Conservation (phyloP, 2,329 filamentous ascomycete genomes). For the Alternaria sp. region DNA sequence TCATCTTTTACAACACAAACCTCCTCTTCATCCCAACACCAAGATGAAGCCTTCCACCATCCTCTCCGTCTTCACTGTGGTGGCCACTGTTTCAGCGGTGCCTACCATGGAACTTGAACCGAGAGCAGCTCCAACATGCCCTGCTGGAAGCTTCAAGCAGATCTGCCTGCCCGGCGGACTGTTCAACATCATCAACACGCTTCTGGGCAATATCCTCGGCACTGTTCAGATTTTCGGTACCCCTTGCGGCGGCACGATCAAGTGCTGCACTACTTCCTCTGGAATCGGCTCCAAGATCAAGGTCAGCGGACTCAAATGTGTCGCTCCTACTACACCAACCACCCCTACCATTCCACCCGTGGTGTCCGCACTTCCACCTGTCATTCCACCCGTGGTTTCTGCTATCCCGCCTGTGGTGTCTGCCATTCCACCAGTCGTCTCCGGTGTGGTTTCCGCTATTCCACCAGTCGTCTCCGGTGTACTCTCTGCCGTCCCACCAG, state of each 20-base stretch:
- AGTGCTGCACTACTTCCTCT: background rate
- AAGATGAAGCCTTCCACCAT: background rate
- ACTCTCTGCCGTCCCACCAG: background rate
- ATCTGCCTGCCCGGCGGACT: background rate
- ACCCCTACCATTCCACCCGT: background rate
- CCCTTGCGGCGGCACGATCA: background rate
- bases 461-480: background rate
- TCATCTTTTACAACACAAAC: background rate
- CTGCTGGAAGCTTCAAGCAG: background rate
- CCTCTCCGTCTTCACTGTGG: background rate
- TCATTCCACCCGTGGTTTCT: background rate
- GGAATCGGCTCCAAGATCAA: background rate
- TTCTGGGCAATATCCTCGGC: background rate
- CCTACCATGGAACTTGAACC: background rate
- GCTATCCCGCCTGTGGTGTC: background rate
- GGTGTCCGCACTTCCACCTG: background rate
- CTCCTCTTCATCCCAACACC: background rate
- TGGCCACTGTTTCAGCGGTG: background rate
- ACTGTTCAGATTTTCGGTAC: background rate
- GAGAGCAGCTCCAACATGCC: background rate
- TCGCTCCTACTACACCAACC: background rate
- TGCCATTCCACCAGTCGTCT: background rate
- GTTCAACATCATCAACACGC: background rate
- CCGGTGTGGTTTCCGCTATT: background rate
- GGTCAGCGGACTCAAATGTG: background rate